A percentile compares a stretch with the other conserved stretches of the same genome.
These are phyloP conservation scores for Pyracantha coccinea DNA, from an alignment of 331 rosid genomes.

Conservation along the genomic window DNA sequence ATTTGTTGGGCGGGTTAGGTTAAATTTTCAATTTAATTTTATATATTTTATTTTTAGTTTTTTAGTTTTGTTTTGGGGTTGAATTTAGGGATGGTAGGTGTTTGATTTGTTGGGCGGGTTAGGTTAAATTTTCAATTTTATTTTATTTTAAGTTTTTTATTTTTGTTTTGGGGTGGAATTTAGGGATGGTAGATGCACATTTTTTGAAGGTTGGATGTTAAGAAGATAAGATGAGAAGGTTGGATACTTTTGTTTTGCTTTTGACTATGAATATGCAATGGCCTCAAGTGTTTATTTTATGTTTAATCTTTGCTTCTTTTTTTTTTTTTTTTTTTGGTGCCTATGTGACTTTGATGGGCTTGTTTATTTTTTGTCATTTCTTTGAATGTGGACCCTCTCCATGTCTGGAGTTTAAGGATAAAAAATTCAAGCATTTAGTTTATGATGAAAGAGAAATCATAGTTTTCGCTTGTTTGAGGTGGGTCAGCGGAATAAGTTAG, in stretches of 20 bases:
- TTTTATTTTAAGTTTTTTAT: not conserved
- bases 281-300: too few species aligned
- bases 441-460: too few species aligned
- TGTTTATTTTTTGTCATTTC: too few species aligned
- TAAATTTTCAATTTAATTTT: not conserved
- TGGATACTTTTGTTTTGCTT: not conserved
- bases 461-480: too few species aligned
- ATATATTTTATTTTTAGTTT: too few species aligned
- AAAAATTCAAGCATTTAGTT: accelerated
- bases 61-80: too few species aligned
- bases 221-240: not conserved
- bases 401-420: too few species aligned
- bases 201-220: not conserved
- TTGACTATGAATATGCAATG: not conserved
- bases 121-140: not conserved
- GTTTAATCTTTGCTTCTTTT: too few species aligned
- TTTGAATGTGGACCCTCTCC: too few species aligned
- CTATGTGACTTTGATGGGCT: too few species aligned
- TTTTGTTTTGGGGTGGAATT: not conserved
- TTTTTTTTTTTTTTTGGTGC: too few species aligned
- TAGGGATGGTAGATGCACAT: not conserved
- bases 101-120: not conserved
- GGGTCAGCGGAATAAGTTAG: too few species aligned
- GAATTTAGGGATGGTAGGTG: not conserved
- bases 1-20: not conserved